Base-by-base conservation (phyloP, 2,329 filamentous ascomycete species). In the Penicillium sp. region DNA sequence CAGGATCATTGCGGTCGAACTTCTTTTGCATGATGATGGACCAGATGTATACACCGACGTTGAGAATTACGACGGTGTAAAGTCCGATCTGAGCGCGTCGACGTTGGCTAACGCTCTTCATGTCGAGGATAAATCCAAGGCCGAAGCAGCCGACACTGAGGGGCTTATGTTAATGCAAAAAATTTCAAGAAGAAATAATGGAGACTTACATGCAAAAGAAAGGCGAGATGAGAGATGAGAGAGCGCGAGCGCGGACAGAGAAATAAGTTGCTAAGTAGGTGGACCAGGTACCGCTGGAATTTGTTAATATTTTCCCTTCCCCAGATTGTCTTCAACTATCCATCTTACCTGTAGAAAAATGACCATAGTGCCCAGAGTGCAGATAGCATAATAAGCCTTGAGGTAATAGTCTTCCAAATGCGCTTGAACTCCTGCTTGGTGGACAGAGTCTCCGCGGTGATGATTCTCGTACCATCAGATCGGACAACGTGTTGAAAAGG, bases 21-120 rank as follows among this genome's bases (percentile, higher is more conserved):
- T 65, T 66, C 9, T 66, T 67, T 59, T 81, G 77, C 74, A 81
- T 81, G 21, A 79, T 68, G 51, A 81, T 79, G 1, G 78, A 80
- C 79, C 79, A 81, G 57, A 81, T 77, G 51, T 81, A 81, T 0
- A 80, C 79, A n/a, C 76, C 79, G 4, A 77, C 59, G 45, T 81
- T 81, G 7, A 79, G 72, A n/a, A 77, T 65, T 2, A 79, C 74
- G 5, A 81, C 78, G 3, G 71, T 76, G 57, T 76, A 76, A 7
- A 81, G 72, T 48, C 78, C 79, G 4, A 78, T 56, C 55, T 81
- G 78, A 16, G 78, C 79, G 13, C 79, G 73, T 21, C 79, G 76
- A 9, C 79, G 74, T 53, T 78, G 76, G 56, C 73, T 73, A 10
- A 78, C 59, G 24, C 60, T 49, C 51, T 76, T 76, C 45, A 76